Base-by-base conservation (phyloP, 2,329 filamentous ascomycete species). In the Ascochyta viciae-villosae region DNA sequence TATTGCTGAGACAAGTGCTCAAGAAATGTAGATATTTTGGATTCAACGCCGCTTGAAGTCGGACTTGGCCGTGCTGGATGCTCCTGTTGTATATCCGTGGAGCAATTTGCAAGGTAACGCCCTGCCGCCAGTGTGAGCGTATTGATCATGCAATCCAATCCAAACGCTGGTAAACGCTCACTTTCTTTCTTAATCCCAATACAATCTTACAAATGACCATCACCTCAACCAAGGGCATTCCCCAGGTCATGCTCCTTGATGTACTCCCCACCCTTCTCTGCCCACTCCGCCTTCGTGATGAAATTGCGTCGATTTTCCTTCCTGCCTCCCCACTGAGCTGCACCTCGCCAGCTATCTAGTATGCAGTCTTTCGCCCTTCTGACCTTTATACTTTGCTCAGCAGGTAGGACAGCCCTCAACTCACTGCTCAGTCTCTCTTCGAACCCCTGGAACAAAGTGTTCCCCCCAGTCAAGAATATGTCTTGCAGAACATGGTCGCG, bases 381-480 rank as follows among this genome's bases (percentile, higher is more conserved):
- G 19, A 96, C 86, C 10, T 74, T 76, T n/a, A 97, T 77, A 16
- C 82, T 80, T 27, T 88, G 80, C 12, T 87, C 89, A 3, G 88
- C 84, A 0, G 93, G 92, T 61, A 98, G 75, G 57, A 91, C 84
- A 0, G 87, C 86, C 34, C 85, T 83, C 49, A 98, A 43, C 27
- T 84, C 81, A 16, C 87, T 87, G 88, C 13, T 87, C 83, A 2
- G 92, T 90, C 64, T 97, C 75, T 96, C 89, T 68, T 97, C 92
- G 71, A 99, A 96, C 61, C 90, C 90, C 56, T 85, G 78, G 77
- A 97, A 96, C 41, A 96, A 78, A 0, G 90, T 92, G 74, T 94
- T 94, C 15, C 96, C 95, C n/a, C 95, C 94, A 0, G 94, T 98
- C 37, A 98, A 77, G 80, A 99, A 98, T 34, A 99, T 84, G 73